Evolutionary conservation across 1,284 basidiomycete species (phyloP).

Genomic region (Irpex lacteus): DNA sequence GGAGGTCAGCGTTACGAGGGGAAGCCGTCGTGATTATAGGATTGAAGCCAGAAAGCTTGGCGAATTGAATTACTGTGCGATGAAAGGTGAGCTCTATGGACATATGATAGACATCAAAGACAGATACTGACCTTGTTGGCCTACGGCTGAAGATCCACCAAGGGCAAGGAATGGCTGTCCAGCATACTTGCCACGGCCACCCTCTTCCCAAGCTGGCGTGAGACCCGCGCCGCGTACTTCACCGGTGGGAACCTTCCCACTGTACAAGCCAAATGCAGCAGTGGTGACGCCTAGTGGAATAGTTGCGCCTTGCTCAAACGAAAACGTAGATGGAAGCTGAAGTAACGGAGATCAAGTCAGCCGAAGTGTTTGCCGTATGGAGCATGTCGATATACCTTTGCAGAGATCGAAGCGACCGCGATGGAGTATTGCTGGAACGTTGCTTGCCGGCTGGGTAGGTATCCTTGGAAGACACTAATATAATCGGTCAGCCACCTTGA

Average conservation of each 20-base stretch:
- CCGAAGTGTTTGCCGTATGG: too few relatives aligned
- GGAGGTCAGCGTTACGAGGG: constrained; percentile 35
- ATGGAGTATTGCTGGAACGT: constrained; percentile 28
- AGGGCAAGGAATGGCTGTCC: constrained; percentile 39
- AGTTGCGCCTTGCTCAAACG: constrained; percentile 34
- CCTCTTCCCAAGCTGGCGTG: constrained; percentile 26
- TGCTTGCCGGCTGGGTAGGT: constrained; percentile 11
- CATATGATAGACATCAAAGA: too few relatives aligned
- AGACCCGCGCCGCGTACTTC: constrained; percentile 26
- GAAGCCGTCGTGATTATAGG: constrained; percentile 49
- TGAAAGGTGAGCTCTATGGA: too few relatives aligned
- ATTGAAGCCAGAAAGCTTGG: constrained; percentile 45
- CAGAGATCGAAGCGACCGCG: constrained; percentile 20
- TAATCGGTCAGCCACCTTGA: background rate
- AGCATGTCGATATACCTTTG: too few relatives aligned
- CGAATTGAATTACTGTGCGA: constrained; percentile 39
- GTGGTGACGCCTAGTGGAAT: constrained; percentile 39
- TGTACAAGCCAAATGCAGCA: constrained; percentile 38
- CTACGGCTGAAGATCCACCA: constrained; percentile 38
- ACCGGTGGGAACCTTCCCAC: constrained; percentile 22
- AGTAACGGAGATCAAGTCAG: too few relatives aligned
- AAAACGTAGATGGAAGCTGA: constrained; percentile 28
- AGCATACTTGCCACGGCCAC: constrained; percentile 34
- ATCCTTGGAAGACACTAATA: constrained; percentile 11
- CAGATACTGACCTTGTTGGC: too few relatives aligned